phyloP scores from a whole-genome alignment of 805 yeast genomes.

The Cyberlindnera mrakii region DNA sequence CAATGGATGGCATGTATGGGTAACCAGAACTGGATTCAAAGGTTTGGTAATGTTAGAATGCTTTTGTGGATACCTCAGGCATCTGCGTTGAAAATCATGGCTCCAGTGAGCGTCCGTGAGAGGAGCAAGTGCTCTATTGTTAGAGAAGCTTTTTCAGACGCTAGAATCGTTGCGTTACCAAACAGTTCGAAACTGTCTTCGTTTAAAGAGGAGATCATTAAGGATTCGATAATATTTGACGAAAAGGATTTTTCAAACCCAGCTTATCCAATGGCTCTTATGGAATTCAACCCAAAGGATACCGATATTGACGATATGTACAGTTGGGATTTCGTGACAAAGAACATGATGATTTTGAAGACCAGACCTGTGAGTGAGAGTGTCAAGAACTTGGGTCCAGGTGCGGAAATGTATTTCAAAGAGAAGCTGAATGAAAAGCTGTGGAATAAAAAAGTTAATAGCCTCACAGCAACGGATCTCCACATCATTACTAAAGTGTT shows the following conservation, averaged over 20 bases:
- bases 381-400: conserved; percentile 66
- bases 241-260: conserved; percentile 25
- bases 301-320: conserved; percentile 39
- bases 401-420: conserved; percentile 54
- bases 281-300: conserved; percentile 50
- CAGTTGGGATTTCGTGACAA: conserved; percentile 62
- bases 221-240: conserved; percentile 21
- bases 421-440: conserved; percentile 31
- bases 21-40: conserved; percentile 67
- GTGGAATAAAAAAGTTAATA: conserved; percentile 38
- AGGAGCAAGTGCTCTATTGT: conserved; percentile 63
- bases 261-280: conserved; percentile 28
- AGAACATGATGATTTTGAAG: conserved; percentile 47
- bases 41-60: conserved; percentile 70
- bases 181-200: conserved; percentile 17
- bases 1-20: conserved; percentile 72
- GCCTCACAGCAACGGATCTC: conserved; percentile 53
- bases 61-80: conserved; percentile 58
- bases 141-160: conserved; percentile 56
- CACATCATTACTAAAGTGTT: conserved; percentile 44
- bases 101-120: conserved; percentile 42
- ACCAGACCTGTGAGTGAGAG: conserved; percentile 40
- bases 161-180: conserved; percentile 47
- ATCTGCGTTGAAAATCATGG: conserved; percentile 57
- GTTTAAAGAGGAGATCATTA: conserved; percentile 18